phyloP scores from a whole-genome alignment of 257 asterid species.

The Cynanchum wilfordii region DNA sequence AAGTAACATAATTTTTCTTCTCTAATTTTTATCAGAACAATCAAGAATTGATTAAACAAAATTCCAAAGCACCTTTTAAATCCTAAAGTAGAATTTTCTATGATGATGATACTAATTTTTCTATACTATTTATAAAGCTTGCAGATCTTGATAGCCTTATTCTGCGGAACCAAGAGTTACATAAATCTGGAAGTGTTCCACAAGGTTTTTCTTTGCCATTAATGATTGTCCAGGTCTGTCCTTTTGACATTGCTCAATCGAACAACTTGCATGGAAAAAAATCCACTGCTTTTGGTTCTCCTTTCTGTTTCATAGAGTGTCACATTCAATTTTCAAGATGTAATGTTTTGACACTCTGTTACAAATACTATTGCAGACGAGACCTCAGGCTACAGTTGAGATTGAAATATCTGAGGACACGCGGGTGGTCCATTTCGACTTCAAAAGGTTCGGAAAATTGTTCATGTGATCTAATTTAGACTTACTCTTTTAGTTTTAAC shows the following conservation, averaged over 20 bases:
- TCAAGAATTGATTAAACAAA: background rate
- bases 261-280: too few relatives aligned
- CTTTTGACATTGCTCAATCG: background rate
- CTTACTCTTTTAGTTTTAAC: background rate
- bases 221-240: slow-evolving; percentile 17
- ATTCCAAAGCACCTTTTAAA: background rate
- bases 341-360: slow-evolving; percentile 1
- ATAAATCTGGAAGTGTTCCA: slow-evolving; percentile 4
- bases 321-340: background rate
- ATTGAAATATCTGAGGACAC: slow-evolving; percentile 28
- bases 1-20: slow-evolving; percentile 16
- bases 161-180: slow-evolving; percentile 14
- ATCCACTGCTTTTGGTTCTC: background rate
- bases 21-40: background rate
- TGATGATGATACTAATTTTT: background rate
- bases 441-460: slow-evolving; percentile 10
- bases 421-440: slow-evolving; percentile 24
- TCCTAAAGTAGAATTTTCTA: too few relatives aligned
- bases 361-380: slow-evolving; percentile 15
- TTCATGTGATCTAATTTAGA: background rate
- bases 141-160: slow-evolving; percentile 21
- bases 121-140: slow-evolving; percentile 4
- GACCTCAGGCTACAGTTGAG: slow-evolving; percentile 21
- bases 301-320: background rate
- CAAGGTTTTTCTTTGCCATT: slow-evolving; percentile 24